These are phyloP conservation scores for Metschnikowia aberdeeniae DNA, from an alignment of 805 yeast species.

Conservation along the genomic window DNA sequence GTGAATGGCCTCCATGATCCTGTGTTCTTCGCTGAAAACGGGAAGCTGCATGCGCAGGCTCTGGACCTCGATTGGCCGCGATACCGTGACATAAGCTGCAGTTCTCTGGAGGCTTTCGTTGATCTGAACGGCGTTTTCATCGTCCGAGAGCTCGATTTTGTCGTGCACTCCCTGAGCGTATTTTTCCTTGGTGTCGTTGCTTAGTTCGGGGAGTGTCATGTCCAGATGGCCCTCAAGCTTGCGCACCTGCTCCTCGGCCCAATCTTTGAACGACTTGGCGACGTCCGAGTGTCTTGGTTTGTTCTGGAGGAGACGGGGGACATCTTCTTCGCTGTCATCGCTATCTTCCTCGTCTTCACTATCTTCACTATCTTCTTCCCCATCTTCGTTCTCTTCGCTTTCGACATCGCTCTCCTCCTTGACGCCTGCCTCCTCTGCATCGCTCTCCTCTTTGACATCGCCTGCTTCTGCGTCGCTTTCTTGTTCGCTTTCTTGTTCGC, in stretches of 20 bases:
- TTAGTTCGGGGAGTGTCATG: conserved; percentile 43
- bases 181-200: conserved; percentile 41
- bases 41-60: conserved; percentile 69
- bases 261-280: conserved; percentile 65
- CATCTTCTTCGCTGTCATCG: conserved; percentile 26
- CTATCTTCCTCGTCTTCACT: conserved; percentile 30
- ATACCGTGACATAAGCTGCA: conserved; percentile 64
- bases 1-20: conserved; percentile 91
- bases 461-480: too few relatives aligned
- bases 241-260: conserved; percentile 80
- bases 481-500: conserved; percentile 4
- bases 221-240: conserved; percentile 54
- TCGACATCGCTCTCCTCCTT: conserved; percentile 1
- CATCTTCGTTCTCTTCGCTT: conserved; percentile 20
- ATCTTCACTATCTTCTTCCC: conserved; percentile 10
- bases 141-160: conserved; percentile 47
- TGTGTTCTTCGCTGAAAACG: conserved; percentile 84
- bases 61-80: conserved; percentile 65
- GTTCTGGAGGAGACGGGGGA: conserved; percentile 30
- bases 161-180: conserved; percentile 66
- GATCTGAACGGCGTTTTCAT: conserved; percentile 56
- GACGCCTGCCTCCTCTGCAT: neutral
- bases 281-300: conserved; percentile 45
- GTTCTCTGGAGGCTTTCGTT: conserved; percentile 51
- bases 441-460: neutral